A percentile compares a stretch with the other conserved stretches of the same genome.
These are phyloP conservation scores for Dendrocalamus latiflorus DNA, from an alignment of 202 grass and related monocot species.

Conservation along the genomic window DNA sequence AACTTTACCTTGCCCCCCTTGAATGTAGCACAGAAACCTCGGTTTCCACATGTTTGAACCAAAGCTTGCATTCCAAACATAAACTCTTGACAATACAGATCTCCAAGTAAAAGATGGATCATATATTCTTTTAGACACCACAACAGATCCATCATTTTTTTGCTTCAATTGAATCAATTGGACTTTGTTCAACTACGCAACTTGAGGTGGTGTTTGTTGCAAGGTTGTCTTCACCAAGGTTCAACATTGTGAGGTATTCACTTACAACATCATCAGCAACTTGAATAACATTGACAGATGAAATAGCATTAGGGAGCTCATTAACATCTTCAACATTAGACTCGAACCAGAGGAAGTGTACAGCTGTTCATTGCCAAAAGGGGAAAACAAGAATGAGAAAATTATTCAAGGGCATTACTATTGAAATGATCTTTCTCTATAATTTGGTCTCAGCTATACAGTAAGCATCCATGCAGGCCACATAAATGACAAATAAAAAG, in stretches of 20 bases:
- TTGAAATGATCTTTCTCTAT: constrained; percentile 3
- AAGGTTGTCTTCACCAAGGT: constrained; percentile 50
- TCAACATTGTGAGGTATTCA: constrained; percentile 51
- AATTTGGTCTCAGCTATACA: background rate
- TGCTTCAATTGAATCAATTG: constrained; percentile 26
- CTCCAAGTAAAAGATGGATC: constrained; percentile 52
- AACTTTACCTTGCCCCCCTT: constrained; percentile 82
- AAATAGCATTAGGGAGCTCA: constrained; percentile 28
- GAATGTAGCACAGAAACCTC: constrained; percentile 79
- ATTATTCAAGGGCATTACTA: background rate
- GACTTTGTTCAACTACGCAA: constrained; percentile 3
- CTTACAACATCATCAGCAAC: constrained; percentile 42
- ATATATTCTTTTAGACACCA: constrained; percentile 23
- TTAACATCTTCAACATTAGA: constrained; percentile 51
- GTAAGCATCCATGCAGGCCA: background rate
- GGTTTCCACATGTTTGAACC: constrained; percentile 93
- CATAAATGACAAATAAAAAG: constrained; percentile 3
- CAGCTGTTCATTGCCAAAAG: constrained; percentile 44
- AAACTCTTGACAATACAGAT: constrained; percentile 54
- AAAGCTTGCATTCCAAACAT: constrained; percentile 90
- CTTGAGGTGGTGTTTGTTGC: constrained; percentile 30
- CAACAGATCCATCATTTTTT: constrained; percentile 28
- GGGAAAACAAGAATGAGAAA: constrained; percentile 10
- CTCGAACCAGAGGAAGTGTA: constrained; percentile 54
- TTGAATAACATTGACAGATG: constrained; percentile 29